A percentile compares a stretch with the other conserved stretches of the same genome.
phyloP scores from a whole-genome alignment of 2,329 filamentous ascomycete species.

The Fusarium coffeatum region DNA sequence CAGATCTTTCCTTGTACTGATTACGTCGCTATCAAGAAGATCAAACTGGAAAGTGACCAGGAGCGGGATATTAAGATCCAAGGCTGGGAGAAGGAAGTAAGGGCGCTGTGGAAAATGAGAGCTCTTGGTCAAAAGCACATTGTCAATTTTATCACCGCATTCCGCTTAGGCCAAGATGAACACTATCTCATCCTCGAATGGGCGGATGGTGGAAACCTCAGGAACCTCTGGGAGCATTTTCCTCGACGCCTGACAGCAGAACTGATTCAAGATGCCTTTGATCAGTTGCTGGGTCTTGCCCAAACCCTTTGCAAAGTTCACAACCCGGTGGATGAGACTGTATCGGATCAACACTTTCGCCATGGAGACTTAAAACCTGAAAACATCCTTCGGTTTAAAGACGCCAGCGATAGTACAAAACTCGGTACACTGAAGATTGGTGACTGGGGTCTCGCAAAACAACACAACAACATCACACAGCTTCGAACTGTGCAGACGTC shows the following conservation, averaged over 20 bases:
- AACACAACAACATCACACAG: not conserved
- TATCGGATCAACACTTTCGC: not conserved
- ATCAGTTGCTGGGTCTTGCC: not conserved
- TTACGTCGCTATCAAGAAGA: not conserved
- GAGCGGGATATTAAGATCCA: rapidly evolving
- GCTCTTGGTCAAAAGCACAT: not conserved
- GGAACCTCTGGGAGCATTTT: not conserved
- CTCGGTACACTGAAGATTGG: not conserved
- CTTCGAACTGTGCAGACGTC: not conserved
- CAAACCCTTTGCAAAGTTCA: not conserved
- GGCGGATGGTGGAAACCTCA: not conserved
- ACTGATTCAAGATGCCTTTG: not conserved
- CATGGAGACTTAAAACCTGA: not conserved
- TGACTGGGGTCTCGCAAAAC: not conserved
- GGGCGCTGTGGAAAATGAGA: not conserved
- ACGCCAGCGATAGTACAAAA: rapidly evolving
- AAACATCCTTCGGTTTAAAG: not conserved
- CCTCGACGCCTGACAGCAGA: not conserved
- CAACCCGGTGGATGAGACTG: not conserved
- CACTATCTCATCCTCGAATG: not conserved
- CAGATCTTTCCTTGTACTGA: not conserved
- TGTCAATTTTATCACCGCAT: not conserved
- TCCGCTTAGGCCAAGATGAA: not conserved
- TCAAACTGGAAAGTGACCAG: not conserved
- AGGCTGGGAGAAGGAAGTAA: not conserved